Evolutionary conservation across 2,329 filamentous ascomycete species (phyloP).

Genomic region (Pseudogymnoascus sp.): DNA sequence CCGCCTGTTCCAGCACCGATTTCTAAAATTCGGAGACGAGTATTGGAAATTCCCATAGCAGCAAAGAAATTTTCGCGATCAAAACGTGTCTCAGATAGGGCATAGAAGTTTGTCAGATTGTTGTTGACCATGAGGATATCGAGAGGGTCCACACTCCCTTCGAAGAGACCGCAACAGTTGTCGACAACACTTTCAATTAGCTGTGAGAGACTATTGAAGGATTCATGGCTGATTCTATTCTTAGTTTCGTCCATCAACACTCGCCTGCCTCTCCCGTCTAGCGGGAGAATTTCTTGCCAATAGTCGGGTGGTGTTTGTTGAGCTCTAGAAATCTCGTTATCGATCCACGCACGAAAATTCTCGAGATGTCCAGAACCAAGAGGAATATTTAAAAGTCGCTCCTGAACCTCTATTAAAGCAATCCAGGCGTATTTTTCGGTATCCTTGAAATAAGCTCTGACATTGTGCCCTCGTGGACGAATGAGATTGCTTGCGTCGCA

Average conservation of each 20-base stretch:
- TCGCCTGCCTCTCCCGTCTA: conserved; percentile 4
- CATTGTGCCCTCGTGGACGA: conserved; percentile 3
- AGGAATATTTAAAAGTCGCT: not conserved
- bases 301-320: not conserved
- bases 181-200: not conserved
- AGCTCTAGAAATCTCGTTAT: not conserved
- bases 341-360: conserved; percentile 17
- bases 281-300: not conserved
- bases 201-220: not conserved
- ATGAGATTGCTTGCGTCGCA: conserved; percentile 11
- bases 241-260: not conserved
- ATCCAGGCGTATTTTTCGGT: conserved; percentile 15
- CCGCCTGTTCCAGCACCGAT: conserved; percentile 26
- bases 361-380: conserved; percentile 10
- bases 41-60: conserved; percentile 20
- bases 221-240: not conserved
- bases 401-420: conserved; percentile 15
- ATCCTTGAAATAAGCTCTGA: not conserved
- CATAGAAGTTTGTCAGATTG: conserved; percentile 12
- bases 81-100: conserved; percentile 9
- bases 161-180: conserved; percentile 5
- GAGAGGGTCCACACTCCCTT: not conserved
- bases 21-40: conserved; percentile 28
- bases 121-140: conserved; percentile 13
- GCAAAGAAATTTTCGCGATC: conserved; percentile 22